phyloP scores from a whole-genome alignment of 441 rosid species.

The Adansonia grandidieri region DNA sequence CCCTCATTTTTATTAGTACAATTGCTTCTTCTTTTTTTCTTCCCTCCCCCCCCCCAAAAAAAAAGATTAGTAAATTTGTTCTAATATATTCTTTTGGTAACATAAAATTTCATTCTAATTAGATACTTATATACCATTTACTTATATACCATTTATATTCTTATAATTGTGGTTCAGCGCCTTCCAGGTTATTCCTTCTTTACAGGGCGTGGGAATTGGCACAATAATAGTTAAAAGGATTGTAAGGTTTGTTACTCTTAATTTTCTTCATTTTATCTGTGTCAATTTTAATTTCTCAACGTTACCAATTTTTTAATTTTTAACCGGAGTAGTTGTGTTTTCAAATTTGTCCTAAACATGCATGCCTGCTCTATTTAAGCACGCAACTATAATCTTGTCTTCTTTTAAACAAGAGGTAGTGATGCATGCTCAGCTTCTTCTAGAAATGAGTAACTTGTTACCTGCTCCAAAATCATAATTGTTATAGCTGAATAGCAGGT shows the following conservation, averaged over 20 bases:
- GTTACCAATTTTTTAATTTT: neutral
- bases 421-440: neutral
- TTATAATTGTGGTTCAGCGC: constrained; percentile 52
- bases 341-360: neutral
- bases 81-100: neutral
- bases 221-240: constrained; percentile 67
- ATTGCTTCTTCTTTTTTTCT: neutral
- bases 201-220: constrained; percentile 75
- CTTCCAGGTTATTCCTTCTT: constrained; percentile 74
- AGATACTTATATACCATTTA: neutral
- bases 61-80: neutral
- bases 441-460: neutral
- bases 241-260: constrained; percentile 55
- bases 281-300: neutral
- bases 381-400: neutral
- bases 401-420: neutral
- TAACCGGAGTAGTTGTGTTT: neutral
- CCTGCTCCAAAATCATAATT: constrained; percentile 6
- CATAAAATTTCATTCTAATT: neutral
- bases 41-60: too few species aligned
- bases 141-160: neutral
- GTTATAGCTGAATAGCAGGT: neutral
- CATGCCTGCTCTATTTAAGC: neutral
- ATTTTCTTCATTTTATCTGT: constrained; percentile 9
- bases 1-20: neutral